A percentile compares a stretch with the other conserved stretches of the same genome.
Conservation (phyloP, 495 filamentous ascomycete species). For the Tuber calosporum region DNA sequence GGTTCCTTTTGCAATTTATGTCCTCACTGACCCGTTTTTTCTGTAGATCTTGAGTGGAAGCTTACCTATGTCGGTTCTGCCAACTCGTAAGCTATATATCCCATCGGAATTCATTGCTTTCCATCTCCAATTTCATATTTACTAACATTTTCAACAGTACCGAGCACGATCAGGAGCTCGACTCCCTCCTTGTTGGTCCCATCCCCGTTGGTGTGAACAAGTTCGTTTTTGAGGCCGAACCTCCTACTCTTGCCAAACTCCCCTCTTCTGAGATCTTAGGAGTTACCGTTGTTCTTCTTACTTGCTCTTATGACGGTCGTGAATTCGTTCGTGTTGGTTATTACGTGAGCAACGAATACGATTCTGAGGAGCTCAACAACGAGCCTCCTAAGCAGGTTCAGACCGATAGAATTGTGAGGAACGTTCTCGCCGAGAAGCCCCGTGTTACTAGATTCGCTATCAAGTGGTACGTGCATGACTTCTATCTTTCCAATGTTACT, state of each 20-base stretch:
- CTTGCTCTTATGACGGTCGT: constrained; percentile 88
- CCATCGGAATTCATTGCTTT: constrained; percentile 8
- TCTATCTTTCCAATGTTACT: neutral
- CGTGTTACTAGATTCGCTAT: constrained; percentile 97
- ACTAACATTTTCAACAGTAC: constrained; percentile 51
- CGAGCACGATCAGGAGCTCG: constrained; percentile 96
- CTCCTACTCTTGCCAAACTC: constrained; percentile 80
- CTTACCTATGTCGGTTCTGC: constrained; percentile 97
- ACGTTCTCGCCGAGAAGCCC: constrained; percentile 93
- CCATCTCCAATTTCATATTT: constrained; percentile 16
- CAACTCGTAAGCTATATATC: constrained; percentile 63
- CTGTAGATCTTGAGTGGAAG: constrained; percentile 93
- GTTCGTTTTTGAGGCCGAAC: constrained; percentile 93
- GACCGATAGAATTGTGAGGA: constrained; percentile 82
- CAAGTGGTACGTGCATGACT: constrained; percentile 66
- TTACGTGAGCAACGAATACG: constrained; percentile 98
- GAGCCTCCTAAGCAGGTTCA: constrained; percentile 87
- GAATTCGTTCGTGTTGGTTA: constrained; percentile 98
- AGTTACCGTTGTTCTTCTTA: constrained; percentile 93
- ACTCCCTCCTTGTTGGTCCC: constrained; percentile 89
- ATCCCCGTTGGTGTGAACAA: constrained; percentile 97
- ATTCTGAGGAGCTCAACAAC: constrained; percentile 74
- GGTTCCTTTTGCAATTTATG: constrained; percentile 4
- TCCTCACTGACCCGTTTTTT: constrained; percentile 5
- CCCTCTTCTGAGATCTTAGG: constrained; percentile 90